Conservation (phyloP, 345 rosid genomes). For the Erysimum cheiranthoides region DNA sequence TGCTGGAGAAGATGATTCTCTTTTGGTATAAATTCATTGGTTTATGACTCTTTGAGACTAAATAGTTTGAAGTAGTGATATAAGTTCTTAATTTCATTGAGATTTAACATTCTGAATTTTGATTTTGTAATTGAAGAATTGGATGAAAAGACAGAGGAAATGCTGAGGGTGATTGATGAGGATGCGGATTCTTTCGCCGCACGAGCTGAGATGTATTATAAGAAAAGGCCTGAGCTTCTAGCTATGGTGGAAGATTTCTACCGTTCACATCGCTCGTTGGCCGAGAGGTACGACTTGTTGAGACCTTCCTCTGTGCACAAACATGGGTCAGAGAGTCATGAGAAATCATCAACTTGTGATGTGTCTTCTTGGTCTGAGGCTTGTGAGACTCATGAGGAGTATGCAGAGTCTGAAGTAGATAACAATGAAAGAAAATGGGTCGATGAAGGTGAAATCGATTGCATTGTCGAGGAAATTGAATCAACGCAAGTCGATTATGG, state of each 20-base stretch:
- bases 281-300: constrained; percentile 45
- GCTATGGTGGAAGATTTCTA: constrained; percentile 45
- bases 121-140: constrained; percentile 32
- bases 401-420: constrained; percentile 43
- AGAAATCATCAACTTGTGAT: constrained; percentile 40
- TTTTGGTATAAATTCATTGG: neutral
- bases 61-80: neutral
- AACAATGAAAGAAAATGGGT: constrained; percentile 42
- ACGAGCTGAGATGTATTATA: constrained; percentile 51
- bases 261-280: constrained; percentile 44
- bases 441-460: constrained; percentile 20
- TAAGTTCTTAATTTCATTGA: neutral
- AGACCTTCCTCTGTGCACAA: constrained; percentile 42
- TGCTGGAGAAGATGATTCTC: neutral
- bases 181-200: constrained; percentile 47
- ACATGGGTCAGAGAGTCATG: constrained; percentile 40
- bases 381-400: constrained; percentile 40
- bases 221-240: constrained; percentile 47
- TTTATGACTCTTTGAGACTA: neutral
- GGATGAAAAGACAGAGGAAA: constrained; percentile 41
- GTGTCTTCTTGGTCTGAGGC: constrained; percentile 43
- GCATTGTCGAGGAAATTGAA: constrained; percentile 3
- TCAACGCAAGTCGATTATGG: neutral
- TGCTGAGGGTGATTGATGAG: constrained; percentile 47
- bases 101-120: constrained; percentile 12